Percentiles rank a stretch among this genome's conserved stretches.
phyloP scores from a whole-genome alignment of 179 eudicot genomes.

The Gypsophila paniculata region DNA sequence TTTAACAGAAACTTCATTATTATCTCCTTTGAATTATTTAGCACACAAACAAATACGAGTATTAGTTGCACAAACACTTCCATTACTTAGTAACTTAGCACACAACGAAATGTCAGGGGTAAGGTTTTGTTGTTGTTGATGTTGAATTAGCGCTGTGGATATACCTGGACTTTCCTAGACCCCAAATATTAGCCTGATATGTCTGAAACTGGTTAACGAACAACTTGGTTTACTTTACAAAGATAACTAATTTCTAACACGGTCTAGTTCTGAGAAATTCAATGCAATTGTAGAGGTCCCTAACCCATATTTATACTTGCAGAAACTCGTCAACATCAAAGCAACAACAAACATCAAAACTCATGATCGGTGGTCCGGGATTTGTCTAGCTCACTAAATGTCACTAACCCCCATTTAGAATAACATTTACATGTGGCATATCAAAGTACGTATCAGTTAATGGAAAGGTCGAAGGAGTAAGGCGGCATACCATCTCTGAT shows the following conservation, averaged over 20 bases:
- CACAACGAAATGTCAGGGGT: too few species aligned
- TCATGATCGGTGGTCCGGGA: background rate
- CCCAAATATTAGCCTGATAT: background rate
- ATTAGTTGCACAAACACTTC: background rate
- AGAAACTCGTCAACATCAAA: background rate
- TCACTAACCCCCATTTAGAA: background rate
- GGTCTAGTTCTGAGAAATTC: conserved; percentile 13
- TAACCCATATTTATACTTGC: background rate
- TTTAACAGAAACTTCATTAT: background rate
- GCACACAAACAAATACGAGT: background rate
- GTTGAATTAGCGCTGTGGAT: background rate
- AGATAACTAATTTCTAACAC: background rate
- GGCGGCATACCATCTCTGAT: conserved; percentile 80
- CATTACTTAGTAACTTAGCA: too few species aligned
- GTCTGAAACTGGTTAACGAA: background rate
- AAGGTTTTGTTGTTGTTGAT: too few species aligned
- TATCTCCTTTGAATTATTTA: too few species aligned
- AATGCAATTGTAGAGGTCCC: conserved; percentile 16
- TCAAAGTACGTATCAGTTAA: background rate
- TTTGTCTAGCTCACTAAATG: background rate
- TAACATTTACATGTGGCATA: conserved; percentile 12
- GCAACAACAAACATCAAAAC: conserved; percentile 14
- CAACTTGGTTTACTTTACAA: background rate
- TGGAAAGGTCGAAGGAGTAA: conserved; percentile 17
- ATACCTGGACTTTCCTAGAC: background rate